Evolutionary conservation across 2,329 filamentous ascomycete genomes (phyloP), one percentile per base, ranked within the genome.

Genomic region (Canariomyces notabilis): DNA sequence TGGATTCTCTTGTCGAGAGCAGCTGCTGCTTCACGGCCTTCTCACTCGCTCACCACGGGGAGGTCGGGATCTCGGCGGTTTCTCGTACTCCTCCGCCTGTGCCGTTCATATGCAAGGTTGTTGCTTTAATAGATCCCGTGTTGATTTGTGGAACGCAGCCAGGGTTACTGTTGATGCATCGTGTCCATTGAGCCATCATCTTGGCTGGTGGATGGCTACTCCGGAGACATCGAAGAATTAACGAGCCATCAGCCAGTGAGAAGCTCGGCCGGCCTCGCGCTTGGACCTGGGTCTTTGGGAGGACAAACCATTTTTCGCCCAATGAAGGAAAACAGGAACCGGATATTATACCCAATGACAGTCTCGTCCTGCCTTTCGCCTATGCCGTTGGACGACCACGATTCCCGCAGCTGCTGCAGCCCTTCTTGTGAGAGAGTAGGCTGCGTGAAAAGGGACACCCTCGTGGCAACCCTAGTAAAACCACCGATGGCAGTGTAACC

Each of bases 191-290:
- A 23, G 20, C 44, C 37, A 46, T 29, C 26, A 12, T n/a, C n/a
- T n/a, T n/a, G n/a, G n/a, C 26, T 11, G 26, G 9, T 12, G 14
- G 44, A 42, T 44, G 33, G 50, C 46, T 39, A 35, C 26, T 31
- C 36, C 41, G 38, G 38, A 53, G 34, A n/a, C 35, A 50, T 44
- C 58, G 56, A 59, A 61, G 61, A 59, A 61, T 54, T 50, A 56
- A 52, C 52, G 61, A 22, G 61, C 48, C 55, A 52, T 63, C 64
- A 64, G 60, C 70, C 70, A 73, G 70, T 69, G 67, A 68, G 68
- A 72, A 67, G 60, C 51, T 57, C 66, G 62, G 61, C 68, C 62
- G 67, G 59, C 50, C 59, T 56, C 56, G 67, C 63, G 66, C 67
- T 68, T 67, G 64, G 63, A 62, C 67, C 63, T 59, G 62, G 54